phyloP scores from a whole-genome alignment of 164 flowering plant genomes.

The Dillenia turbinata region DNA sequence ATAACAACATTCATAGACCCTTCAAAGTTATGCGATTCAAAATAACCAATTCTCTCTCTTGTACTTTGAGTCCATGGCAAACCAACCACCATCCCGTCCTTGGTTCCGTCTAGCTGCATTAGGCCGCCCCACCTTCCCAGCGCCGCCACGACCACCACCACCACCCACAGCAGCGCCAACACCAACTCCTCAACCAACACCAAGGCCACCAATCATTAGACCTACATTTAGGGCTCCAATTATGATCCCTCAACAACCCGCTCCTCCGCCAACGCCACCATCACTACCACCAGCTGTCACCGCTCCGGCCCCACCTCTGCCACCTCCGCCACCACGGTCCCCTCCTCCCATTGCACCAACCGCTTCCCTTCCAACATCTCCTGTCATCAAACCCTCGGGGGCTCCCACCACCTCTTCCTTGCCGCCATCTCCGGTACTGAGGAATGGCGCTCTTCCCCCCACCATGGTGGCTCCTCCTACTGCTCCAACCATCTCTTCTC shows the following conservation, averaged over 20 bases:
- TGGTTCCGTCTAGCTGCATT: slow-evolving; percentile 35
- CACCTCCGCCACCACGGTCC: slow-evolving; percentile 3
- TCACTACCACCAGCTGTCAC: slow-evolving; percentile 6
- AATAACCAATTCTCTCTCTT: not conserved
- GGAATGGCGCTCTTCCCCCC: not conserved
- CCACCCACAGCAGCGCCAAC: slow-evolving; percentile 13
- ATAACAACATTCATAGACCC: no score
- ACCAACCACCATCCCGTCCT: slow-evolving; percentile 28
- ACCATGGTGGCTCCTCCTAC: slow-evolving; percentile 14
- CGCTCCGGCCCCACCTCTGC: slow-evolving; percentile 7
- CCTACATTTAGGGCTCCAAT: slow-evolving; percentile 15
- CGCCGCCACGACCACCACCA: slow-evolving; percentile 7
- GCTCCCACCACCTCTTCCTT: not conserved
- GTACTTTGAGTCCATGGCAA: slow-evolving; percentile 17
- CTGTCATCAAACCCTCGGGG: not conserved
- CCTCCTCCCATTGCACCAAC: not conserved
- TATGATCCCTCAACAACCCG: not conserved
- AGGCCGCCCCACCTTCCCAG: not conserved
- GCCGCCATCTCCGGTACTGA: slow-evolving; percentile 8
- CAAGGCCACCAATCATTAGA: slow-evolving; percentile 15
- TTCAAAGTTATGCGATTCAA: not conserved
- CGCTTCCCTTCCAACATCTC: slow-evolving; percentile 9
- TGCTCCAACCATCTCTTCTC: not conserved
- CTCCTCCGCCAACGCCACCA: slow-evolving; percentile 17
- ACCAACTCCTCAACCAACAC: slow-evolving; percentile 9